Evolutionary conservation across 441 rosid species (phyloP).

Genomic region (Corymbia citriodora): DNA sequence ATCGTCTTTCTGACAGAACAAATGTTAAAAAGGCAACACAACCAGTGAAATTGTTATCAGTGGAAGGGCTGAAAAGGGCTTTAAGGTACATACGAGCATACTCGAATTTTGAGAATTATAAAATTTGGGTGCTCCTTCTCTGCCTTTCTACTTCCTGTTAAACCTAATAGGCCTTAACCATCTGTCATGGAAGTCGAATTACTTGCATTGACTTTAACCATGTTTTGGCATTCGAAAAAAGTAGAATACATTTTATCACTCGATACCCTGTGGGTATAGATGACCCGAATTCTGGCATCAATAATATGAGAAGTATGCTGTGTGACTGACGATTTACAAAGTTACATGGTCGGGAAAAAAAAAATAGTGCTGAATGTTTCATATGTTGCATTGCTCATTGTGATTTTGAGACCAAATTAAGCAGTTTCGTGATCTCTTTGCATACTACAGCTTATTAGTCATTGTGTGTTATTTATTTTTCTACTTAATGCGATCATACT

Average conservation of each 20-base stretch:
- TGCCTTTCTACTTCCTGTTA: background rate
- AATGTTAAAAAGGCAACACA: constrained; percentile 37
- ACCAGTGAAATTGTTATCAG: constrained; percentile 62
- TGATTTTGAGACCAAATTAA: background rate
- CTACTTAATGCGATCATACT: background rate
- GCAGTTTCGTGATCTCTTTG: background rate
- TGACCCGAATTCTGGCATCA: background rate
- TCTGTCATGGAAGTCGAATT: background rate
- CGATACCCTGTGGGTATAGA: background rate
- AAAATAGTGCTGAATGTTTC: background rate
- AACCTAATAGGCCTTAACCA: background rate
- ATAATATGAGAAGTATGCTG: background rate
- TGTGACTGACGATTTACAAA: background rate
- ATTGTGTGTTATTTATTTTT: background rate
- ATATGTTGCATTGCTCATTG: background rate
- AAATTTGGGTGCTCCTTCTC: background rate
- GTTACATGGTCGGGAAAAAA: background rate
- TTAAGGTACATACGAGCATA: constrained; percentile 32
- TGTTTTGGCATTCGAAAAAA: background rate
- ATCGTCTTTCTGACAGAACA: constrained; percentile 51
- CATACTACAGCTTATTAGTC: background rate
- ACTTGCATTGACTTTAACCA: background rate
- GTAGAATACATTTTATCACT: background rate
- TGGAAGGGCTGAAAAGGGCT: constrained; percentile 78
- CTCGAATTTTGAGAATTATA: constrained; percentile 8